Conservation (phyloP, 176 grass and related monocot species). For the Sorghum bicolor region Sorghum_bicolor_NCBIv3 NC_012871.2:5306501-5307000, state of each 20-base stretch:
- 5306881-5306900: slow-evolving; percentile 11
- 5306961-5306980: slow-evolving; percentile 15
- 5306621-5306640: slow-evolving; percentile 27
- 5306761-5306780: slow-evolving; percentile 18
- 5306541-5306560: slow-evolving; percentile 13
- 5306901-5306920: neutral
- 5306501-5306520: slow-evolving; percentile 25
- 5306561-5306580: slow-evolving; percentile 7
- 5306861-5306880: slow-evolving; percentile 16
- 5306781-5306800: neutral
- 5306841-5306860: slow-evolving; percentile 6
- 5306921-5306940: neutral
- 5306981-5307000: slow-evolving; percentile 16
- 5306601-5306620: neutral
- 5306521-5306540: neutral
- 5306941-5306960: slow-evolving; percentile 5
- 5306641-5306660: neutral
- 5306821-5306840: neutral
- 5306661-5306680: neutral
- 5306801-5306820: slow-evolving; percentile 4
- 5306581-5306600: slow-evolving; percentile 33
- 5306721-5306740: too few species aligned
- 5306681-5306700: slow-evolving; percentile 24
- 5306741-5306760: slow-evolving; percentile 25
- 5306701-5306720: slow-evolving; percentile 16